These are phyloP conservation scores for Calonectria honghensis DNA, from an alignment of 2,329 filamentous ascomycete species.

Conservation along the genomic window DNA sequence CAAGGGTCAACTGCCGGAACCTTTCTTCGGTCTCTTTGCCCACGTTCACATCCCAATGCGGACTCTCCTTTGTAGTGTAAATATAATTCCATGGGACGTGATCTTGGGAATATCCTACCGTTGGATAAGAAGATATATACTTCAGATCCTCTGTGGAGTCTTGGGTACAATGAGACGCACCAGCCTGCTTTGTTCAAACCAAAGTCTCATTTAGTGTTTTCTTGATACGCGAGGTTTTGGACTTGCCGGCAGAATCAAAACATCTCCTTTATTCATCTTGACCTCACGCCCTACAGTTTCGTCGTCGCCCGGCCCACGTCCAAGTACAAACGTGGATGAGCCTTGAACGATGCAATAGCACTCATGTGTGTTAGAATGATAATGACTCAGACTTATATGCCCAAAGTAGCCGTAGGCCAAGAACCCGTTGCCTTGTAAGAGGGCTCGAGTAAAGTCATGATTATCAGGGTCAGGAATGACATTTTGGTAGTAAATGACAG, in stretches of 20 bases:
- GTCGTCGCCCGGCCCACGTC: neutral
- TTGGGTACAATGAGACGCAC: neutral
- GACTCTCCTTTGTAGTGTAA: neutral
- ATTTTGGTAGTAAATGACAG: neutral
- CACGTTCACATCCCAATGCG: neutral
- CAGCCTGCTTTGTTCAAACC: neutral
- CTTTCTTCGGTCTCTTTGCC: neutral
- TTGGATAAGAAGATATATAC: neutral
- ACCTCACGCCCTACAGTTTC: neutral
- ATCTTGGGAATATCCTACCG: neutral
- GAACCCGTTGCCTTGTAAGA: conserved; percentile 4
- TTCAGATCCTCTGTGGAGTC: neutral
- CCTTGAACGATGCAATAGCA: neutral
- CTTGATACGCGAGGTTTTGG: neutral
- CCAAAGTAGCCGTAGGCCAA: neutral
- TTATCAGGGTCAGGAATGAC: conserved; percentile 5
- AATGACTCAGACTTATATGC: neutral
- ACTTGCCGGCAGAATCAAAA: neutral
- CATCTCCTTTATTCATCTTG: neutral
- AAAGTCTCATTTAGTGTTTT: neutral
- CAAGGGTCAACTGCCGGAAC: neutral
- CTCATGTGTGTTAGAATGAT: conserved; percentile 11
- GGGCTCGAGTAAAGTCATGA: neutral
- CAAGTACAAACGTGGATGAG: neutral
- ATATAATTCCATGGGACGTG: neutral